Evolutionary conservation across 2,329 filamentous ascomycete genomes (phyloP), one percentile per base, ranked within the genome.

Genomic region (Lecanicillium sp.): DNA sequence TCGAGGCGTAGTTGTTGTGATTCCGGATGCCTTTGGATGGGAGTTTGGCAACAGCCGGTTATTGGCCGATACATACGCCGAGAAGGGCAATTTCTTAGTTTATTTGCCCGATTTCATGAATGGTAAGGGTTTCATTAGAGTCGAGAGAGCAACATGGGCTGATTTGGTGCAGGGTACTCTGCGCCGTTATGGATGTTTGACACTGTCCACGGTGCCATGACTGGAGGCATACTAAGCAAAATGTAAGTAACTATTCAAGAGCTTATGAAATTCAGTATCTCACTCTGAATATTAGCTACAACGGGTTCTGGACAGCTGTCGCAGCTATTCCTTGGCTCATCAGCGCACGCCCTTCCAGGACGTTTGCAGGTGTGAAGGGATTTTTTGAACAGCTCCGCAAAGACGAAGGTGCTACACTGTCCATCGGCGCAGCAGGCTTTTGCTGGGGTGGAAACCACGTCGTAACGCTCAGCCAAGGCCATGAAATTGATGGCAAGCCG

Each of bases 381-480:
- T 68, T 62, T 48, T 58, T 69, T 29, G 49, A 58, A 38, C 47
- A 54, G 4, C 45, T 69, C 4, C 65, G 56, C 29, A 48, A 55
- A 29, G 54, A 57, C 19, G 52, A 56, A 29, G 54, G 54, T 10
- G 41, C 45, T 5, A 34, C 29, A 35, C 49, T 60, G 6, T 54
- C 57, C 13, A 56, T 80, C 33, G 74, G 68, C 17, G 70, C 64
- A 0, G 72, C 72, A 0, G 79, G 77, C 1, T 81, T 77, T 58
- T 81, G 75, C 61, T 81, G 77, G 77, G 77, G 77, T 17, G 78
- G 74, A 17, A 71, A 72, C 44, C 68, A 78, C 46, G 57, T 65
- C 3, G 51, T 75, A 8, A 52, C 65, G n/a, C 64, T 80, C 4
- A 60, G 65, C 10, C 61, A 65, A 13, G 60, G 64, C 43, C 44